These are phyloP conservation scores for Psilocybe cubensis DNA, from an alignment of 768 basidiomycete genomes.

Conservation along the genomic window DNA sequence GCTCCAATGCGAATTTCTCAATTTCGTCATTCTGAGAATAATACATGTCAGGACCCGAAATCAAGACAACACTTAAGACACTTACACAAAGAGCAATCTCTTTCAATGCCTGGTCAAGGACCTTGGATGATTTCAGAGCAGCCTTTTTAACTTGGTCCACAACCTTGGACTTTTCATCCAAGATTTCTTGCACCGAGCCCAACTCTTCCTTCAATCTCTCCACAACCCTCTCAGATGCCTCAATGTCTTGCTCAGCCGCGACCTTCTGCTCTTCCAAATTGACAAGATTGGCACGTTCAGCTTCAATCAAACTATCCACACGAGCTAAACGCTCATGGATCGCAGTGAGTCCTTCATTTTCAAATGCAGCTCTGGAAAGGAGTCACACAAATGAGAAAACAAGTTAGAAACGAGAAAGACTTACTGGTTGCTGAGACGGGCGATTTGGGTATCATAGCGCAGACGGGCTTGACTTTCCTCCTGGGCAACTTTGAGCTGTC, in stretches of 20 bases:
- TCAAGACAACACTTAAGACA: not conserved
- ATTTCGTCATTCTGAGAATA: conserved; percentile 70
- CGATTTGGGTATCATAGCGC: conserved; percentile 85
- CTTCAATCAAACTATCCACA: conserved; percentile 52
- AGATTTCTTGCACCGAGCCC: conserved; percentile 55
- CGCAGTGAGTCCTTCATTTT: conserved; percentile 70
- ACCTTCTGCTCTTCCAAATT: conserved; percentile 59
- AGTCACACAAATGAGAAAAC: not conserved
- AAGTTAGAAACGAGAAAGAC: conserved; percentile 24
- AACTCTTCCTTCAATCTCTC: conserved; percentile 64
- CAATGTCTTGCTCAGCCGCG: conserved; percentile 61
- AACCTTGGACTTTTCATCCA: conserved; percentile 73
- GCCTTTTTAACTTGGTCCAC: conserved; percentile 80
- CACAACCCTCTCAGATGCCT: conserved; percentile 57
- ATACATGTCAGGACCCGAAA: not conserved
- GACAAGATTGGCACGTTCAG: conserved; percentile 56
- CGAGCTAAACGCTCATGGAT: conserved; percentile 64
- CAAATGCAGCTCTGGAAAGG: conserved; percentile 72
- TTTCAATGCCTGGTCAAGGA: conserved; percentile 86
- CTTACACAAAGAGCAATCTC: conserved; percentile 83
- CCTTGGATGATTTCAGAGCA: conserved; percentile 69
- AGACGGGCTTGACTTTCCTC: conserved; percentile 86
- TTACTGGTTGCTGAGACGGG: conserved; percentile 84
- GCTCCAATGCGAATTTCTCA: conserved; percentile 82
- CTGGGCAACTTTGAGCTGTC: conserved; percentile 85